Percentiles rank a stretch among this genome's conserved stretches.
These are phyloP conservation scores for Moringa oleifera DNA, from an alignment of 345 rosid genomes.

Conservation along the genomic window DNA sequence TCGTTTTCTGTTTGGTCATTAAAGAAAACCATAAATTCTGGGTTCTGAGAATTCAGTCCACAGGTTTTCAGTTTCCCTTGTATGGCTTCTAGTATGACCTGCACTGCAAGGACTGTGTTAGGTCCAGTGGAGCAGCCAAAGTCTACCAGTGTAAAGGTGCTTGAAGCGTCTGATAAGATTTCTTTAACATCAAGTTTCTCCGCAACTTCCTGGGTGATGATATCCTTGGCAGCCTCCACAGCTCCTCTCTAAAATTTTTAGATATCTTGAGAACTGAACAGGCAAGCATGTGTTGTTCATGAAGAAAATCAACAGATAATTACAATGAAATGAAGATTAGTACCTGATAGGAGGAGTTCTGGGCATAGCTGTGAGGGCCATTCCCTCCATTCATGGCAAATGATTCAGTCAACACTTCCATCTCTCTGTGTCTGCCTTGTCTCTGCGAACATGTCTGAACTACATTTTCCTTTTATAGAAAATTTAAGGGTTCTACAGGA, in stretches of 20 bases:
- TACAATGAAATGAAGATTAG: not conserved
- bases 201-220: slow-evolving; percentile 16
- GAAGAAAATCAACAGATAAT: too few relatives aligned
- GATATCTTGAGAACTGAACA: too few relatives aligned
- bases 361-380: slow-evolving; percentile 24
- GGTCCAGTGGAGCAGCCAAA: slow-evolving; percentile 38
- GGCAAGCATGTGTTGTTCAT: too few relatives aligned
- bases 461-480: too few relatives aligned
- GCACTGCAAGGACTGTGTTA: slow-evolving; percentile 35
- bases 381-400: slow-evolving; percentile 26
- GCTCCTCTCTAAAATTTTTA: slow-evolving; percentile 21
- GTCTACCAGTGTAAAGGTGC: slow-evolving; percentile 20
- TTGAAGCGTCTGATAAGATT: not conserved
- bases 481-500: too few relatives aligned
- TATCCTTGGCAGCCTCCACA: slow-evolving; percentile 23
- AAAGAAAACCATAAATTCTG: slow-evolving; percentile 40
- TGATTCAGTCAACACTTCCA: slow-evolving; percentile 12
- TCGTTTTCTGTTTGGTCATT: slow-evolving; percentile 38
- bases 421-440: too few relatives aligned
- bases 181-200: slow-evolving; percentile 2
- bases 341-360: slow-evolving; percentile 25
- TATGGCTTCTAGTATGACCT: slow-evolving; percentile 28
- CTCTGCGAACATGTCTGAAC: too few relatives aligned
- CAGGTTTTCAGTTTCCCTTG: slow-evolving; percentile 9
- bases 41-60: not conserved